Conservation (phyloP, 768 basidiomycete species). For the Plicaturopsis crispa region DNA sequence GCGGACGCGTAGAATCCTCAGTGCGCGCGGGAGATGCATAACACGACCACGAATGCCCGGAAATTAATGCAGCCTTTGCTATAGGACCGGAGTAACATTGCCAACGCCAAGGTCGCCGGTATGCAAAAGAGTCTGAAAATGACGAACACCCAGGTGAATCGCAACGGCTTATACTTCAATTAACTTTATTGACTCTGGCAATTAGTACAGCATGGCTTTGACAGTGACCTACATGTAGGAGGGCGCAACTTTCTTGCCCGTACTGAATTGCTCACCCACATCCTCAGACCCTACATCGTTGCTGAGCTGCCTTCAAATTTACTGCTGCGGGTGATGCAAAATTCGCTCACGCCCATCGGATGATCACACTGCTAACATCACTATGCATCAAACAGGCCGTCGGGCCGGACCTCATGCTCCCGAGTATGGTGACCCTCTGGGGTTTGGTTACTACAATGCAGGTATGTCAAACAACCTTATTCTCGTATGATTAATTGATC, state of each 20-base stretch:
- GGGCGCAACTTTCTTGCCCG: no score
- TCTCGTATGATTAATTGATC: no score
- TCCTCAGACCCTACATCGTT: constrained; percentile 39
- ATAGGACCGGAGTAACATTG: constrained; percentile 9
- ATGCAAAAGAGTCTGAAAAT: constrained; percentile 46
- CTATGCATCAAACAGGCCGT: constrained; percentile 25
- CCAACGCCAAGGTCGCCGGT: constrained; percentile 57
- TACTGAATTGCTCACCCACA: no score
- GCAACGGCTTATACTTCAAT: no score
- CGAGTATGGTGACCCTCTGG: constrained; percentile 58
- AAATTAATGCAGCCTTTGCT: no score
- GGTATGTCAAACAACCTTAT: constrained; percentile 23
- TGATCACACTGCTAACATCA: no score
- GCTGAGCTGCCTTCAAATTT: constrained; percentile 59
- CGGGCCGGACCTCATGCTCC: constrained; percentile 54
- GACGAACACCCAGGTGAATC: constrained; percentile 27
- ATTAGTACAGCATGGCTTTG: constrained; percentile 28
- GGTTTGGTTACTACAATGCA: constrained; percentile 60
- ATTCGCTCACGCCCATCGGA: no score
- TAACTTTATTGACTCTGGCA: no score
- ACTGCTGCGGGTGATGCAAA: constrained; percentile 37
- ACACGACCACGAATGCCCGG: no score
- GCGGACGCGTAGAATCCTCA: no score
- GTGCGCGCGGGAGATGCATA: no score
- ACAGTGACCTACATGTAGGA: constrained; percentile 23